phyloP scores from a whole-genome alignment of 495 filamentous ascomycete genomes.

The Xylaria palmicola region DNA sequence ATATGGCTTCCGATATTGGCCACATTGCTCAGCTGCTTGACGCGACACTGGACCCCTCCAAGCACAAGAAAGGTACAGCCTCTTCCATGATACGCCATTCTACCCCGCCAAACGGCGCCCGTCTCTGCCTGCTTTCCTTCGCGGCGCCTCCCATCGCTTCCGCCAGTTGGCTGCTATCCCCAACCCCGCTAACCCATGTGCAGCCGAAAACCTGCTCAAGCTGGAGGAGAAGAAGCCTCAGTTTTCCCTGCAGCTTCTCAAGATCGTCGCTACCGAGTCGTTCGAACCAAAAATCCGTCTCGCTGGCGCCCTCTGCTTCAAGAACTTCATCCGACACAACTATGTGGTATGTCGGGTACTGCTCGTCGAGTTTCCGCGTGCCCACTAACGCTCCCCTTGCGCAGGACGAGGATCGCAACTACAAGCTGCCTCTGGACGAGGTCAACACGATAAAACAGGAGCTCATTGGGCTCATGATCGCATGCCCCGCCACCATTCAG shows the following conservation, averaged over 20 bases:
- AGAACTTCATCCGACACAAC: constrained; percentile 92
- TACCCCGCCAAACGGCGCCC: constrained; percentile 7
- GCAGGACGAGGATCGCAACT: constrained; percentile 84
- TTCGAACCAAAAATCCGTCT: constrained; percentile 75
- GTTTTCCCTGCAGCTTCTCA: constrained; percentile 85
- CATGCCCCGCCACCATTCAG: constrained; percentile 80
- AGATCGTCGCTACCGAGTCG: constrained; percentile 73
- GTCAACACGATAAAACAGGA: constrained; percentile 88
- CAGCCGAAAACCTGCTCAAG: constrained; percentile 78
- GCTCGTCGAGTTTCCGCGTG: background rate
- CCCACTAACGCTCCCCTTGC: constrained; percentile 12
- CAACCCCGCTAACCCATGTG: constrained; percentile 1
- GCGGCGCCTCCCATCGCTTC: constrained; percentile 4
- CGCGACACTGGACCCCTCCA: constrained; percentile 77
- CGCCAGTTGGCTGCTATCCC: background rate
- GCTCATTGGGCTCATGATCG: constrained; percentile 94
- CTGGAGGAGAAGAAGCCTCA: constrained; percentile 73
- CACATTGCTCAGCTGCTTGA: constrained; percentile 76
- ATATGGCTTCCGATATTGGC: constrained; percentile 75
- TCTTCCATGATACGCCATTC: background rate
- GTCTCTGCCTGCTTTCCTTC: background rate
- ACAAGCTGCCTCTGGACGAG: constrained; percentile 78
- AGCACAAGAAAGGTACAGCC: constrained; percentile 80
- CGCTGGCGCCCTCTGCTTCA: constrained; percentile 92
- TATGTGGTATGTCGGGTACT: constrained; percentile 62